Evolutionary conservation across 139 green algal genomes (phyloP).

Genomic region (Closterium sp.): DNA sequence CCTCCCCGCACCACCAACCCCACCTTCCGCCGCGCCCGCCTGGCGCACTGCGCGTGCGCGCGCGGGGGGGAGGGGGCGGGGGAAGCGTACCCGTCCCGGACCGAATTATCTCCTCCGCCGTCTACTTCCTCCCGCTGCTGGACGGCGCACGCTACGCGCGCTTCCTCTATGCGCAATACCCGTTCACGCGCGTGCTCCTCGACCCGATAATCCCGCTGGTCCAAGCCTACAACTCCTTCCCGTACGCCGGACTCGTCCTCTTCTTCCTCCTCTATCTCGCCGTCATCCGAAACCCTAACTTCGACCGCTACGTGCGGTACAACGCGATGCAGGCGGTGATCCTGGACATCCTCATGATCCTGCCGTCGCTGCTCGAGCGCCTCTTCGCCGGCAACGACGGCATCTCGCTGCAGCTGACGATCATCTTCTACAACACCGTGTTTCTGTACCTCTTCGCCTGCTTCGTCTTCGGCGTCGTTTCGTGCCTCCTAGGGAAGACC

Average conservation of each 20-base stretch:
- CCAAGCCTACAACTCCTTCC: slow-evolving; percentile 21
- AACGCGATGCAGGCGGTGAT: slow-evolving; percentile 60
- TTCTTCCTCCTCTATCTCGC: slow-evolving; percentile 50
- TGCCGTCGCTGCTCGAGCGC: slow-evolving; percentile 42
- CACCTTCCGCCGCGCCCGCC: not conserved
- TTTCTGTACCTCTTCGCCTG: slow-evolving; percentile 46
- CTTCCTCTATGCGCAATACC: slow-evolving; percentile 50
- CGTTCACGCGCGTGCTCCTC: slow-evolving; percentile 14
- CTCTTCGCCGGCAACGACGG: slow-evolving; percentile 9
- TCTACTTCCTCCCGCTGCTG: slow-evolving; percentile 54
- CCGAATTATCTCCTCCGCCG: slow-evolving; percentile 36
- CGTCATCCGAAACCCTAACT: slow-evolving; percentile 50
- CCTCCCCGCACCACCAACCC: not conserved
- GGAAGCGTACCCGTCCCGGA: slow-evolving; percentile 16
- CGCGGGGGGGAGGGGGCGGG: not conserved
- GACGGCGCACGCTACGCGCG: slow-evolving; percentile 49
- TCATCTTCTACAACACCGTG: slow-evolving; percentile 53
- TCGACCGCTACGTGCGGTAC: slow-evolving; percentile 55
- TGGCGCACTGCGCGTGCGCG: not conserved
- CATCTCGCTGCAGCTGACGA: slow-evolving; percentile 24
- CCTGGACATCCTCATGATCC: slow-evolving; percentile 58
- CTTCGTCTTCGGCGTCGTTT: slow-evolving; percentile 47
- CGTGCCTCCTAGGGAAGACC: slow-evolving; percentile 45
- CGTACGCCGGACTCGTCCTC: slow-evolving; percentile 31
- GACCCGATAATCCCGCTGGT: slow-evolving; percentile 34